phyloP scores from a whole-genome alignment of 164 flowering plant species.

The Vitis cinerea region DNA sequence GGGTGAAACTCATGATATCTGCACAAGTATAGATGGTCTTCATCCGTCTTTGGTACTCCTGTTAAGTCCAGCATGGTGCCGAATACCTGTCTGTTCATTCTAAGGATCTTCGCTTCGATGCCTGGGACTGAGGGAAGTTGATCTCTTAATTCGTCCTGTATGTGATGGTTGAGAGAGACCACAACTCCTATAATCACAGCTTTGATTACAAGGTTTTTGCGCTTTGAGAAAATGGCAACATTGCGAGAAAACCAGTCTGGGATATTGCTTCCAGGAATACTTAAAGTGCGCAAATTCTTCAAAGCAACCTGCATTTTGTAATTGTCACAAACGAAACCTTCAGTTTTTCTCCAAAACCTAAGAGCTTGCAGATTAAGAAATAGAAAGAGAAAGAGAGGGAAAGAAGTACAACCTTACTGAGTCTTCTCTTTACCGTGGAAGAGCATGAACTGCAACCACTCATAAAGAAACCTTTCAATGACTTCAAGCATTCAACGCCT shows the following conservation, averaged over 20 bases:
- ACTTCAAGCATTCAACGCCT: conserved; percentile 47
- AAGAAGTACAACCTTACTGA: conserved; percentile 22
- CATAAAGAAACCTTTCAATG: conserved; percentile 35
- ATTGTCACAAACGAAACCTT: too few relatives aligned
- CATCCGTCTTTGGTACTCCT: conserved; percentile 6
- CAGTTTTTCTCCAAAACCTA: too few relatives aligned
- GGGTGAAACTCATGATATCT: conserved; percentile 3
- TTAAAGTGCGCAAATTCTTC: background rate
- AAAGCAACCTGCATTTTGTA: conserved; percentile 16
- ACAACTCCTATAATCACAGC: conserved; percentile 5
- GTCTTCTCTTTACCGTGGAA: conserved; percentile 12
- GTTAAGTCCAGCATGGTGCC: background rate
- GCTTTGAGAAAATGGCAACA: background rate
- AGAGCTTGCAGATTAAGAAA: background rate
- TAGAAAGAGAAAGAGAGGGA: conserved; percentile 1
- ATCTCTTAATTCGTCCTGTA: background rate
- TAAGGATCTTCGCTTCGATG: background rate
- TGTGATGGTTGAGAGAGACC: background rate
- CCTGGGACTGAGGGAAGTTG: background rate
- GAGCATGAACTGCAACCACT: conserved; percentile 21
- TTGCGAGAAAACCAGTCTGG: conserved; percentile 7
- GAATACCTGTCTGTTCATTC: background rate
- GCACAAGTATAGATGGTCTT: conserved; percentile 9
- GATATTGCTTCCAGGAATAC: conserved; percentile 10
- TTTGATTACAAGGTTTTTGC: background rate